Evolutionary conservation across 805 yeast genomes (phyloP).

Genomic region (Kregervanrija delftensis): DNA sequence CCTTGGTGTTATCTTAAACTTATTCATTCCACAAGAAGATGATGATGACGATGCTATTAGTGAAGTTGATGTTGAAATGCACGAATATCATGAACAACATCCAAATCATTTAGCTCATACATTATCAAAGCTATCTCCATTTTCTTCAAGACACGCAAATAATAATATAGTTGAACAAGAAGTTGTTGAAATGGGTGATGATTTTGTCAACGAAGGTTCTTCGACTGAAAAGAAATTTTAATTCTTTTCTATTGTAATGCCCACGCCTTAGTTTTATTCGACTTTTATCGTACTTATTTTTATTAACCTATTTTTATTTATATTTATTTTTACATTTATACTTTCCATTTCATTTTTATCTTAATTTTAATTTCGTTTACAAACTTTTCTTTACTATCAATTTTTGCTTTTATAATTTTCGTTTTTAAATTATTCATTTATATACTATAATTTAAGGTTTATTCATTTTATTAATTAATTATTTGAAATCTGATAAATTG

Average conservation of each 20-base stretch:
- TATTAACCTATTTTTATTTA: too few relatives aligned
- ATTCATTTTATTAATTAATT: too few relatives aligned
- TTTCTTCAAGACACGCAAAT: constrained; percentile 9
- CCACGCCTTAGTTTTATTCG: too few relatives aligned
- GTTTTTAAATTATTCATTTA: too few relatives aligned
- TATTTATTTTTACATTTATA: too few relatives aligned
- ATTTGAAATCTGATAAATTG: too few relatives aligned
- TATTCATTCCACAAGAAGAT: constrained; percentile 40
- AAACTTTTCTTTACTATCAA: too few relatives aligned
- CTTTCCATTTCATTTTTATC: too few relatives aligned
- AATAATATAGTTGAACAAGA: constrained; percentile 13
- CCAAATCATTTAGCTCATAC: constrained; percentile 13
- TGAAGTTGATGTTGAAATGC: constrained; percentile 29
- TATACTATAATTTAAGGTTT: too few relatives aligned
- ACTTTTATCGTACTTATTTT: too few relatives aligned
- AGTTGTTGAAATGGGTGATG: constrained; percentile 12
- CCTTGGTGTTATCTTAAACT: constrained; percentile 43
- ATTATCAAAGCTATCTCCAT: constrained; percentile 6
- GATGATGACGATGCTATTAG: constrained; percentile 41
- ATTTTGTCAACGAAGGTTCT: constrained; percentile 12
- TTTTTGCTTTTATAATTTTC: too few relatives aligned
- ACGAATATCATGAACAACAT: constrained; percentile 8
- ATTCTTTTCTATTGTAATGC: not conserved
- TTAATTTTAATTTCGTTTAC: too few relatives aligned
- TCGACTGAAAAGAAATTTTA: constrained; percentile 16